Conservation (phyloP, 768 basidiomycete genomes). For the Hirschioporus abietinus region DNA sequence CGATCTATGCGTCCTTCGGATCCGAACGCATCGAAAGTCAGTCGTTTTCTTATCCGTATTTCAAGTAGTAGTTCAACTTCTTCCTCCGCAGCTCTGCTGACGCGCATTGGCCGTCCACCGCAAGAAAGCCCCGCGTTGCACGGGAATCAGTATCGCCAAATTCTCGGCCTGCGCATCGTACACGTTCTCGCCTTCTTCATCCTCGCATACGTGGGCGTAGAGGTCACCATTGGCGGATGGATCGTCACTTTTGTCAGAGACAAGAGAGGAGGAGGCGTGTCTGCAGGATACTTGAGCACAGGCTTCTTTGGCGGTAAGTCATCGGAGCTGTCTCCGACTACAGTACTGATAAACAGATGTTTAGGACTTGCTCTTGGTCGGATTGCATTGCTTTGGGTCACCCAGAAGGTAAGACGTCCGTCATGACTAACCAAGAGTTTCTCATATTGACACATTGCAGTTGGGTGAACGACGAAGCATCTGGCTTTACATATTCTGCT, state of each 20-base stretch:
- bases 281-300: conserved; percentile 37
- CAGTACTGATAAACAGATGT: background rate
- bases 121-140: conserved; percentile 22
- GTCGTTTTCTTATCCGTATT: conserved; percentile 2
- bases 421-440: no score
- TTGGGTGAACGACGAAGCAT: conserved; percentile 15
- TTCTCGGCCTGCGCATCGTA: conserved; percentile 46
- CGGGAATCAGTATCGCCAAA: conserved; percentile 34
- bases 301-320: conserved; percentile 33
- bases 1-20: conserved; percentile 22
- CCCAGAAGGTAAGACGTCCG: conserved; percentile 27
- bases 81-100: conserved; percentile 1
- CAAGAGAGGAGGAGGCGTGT: conserved; percentile 31
- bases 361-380: conserved; percentile 48
- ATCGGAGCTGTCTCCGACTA: background rate
- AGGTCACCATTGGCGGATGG: conserved; percentile 50
- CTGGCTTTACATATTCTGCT: conserved; percentile 13
- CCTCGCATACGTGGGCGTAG: conserved; percentile 65
- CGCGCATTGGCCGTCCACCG: conserved; percentile 10
- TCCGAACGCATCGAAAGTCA: conserved; percentile 25
- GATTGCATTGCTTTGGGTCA: conserved; percentile 46
- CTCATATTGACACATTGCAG: background rate
- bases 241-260: conserved; percentile 40
- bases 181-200: conserved; percentile 61
- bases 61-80: background rate